Base-by-base conservation (phyloP, 1,284 basidiomycete species). In the Ceratobasidium sp. region DNA sequence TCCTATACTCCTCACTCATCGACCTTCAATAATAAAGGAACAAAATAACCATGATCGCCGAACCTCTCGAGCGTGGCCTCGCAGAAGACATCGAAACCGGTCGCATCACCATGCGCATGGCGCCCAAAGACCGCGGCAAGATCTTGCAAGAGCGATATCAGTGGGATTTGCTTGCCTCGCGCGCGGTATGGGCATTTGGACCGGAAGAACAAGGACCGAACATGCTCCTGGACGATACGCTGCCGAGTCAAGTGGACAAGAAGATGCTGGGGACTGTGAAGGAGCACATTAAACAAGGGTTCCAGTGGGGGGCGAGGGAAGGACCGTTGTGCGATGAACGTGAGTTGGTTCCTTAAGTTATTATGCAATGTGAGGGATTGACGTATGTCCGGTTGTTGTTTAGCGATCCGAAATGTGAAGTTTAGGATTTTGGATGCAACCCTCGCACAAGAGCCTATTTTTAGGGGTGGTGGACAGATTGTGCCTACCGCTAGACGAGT, bases 101-200 rank as follows among this genome's bases (percentile, higher is more conserved):
- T 82, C 91, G 90, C 82, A 85, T 99, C 83, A 94, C 82, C 84
- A 84, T 97, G 74, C 95, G 98, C 84, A 98, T 99, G 84, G 98
- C 99, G 90, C 96, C 95, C 90, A 99, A 99, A 89, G 84, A 89
- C 79, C 96, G 98, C 81, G 98, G 97, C 72, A 95, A 98, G 88
- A 83, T 95, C 82, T 90, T 99, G 78, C 97, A 98, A 77, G 98
- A 99, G 84, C 96, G 98, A 80, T 94, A 88, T 84, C 96, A 95
- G 77, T 99, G 98, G 98, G 98, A 99, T 85, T 97, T 99, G 80
- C 98, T 97, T 78, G 98, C 99, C 82, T 98, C 98, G 80, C 90
- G 98, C 84, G 99, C 98, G 90, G 99, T 99, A 82, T 99, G 98
- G 98, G 96, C 94, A 87, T 99, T 99, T 89, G 97, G 97, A 81